Evolutionary conservation across 169 alveolate genomes (phyloP).

Genomic region (Eimeria praecox): DNA sequence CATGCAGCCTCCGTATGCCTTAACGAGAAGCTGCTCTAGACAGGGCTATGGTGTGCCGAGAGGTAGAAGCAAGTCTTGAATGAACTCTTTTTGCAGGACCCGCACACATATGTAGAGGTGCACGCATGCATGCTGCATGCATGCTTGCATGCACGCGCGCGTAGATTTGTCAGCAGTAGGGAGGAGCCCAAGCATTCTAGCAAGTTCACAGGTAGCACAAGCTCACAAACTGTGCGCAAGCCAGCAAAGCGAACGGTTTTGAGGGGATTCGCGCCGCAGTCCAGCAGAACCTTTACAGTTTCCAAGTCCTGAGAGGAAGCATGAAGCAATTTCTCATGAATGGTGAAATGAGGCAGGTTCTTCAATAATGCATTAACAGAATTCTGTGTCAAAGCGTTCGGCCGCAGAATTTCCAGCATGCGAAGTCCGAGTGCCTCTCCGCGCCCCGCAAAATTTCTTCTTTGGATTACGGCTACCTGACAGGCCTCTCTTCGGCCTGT

Average conservation of each 20-base stretch:
- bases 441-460: background rate
- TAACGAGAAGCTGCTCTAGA: background rate
- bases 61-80: background rate
- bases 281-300: constrained; percentile 31
- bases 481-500: background rate
- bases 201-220: background rate
- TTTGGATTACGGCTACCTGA: background rate
- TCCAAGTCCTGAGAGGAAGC: constrained; percentile 35
- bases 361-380: background rate
- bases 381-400: background rate
- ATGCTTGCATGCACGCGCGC: background rate
- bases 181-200: background rate
- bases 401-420: background rate
- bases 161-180: background rate
- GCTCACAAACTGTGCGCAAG: constrained; percentile 34
- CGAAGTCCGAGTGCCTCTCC: background rate
- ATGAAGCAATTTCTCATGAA: background rate
- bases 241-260: constrained; percentile 22
- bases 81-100: background rate
- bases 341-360: background rate
- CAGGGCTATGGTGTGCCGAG: background rate
- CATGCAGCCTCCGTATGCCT: background rate
- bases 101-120: background rate
- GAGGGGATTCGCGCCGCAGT: constrained; percentile 56
- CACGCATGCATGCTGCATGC: background rate